phyloP scores from a whole-genome alignment of 768 basidiomycete genomes.

The Tricholoma matsutake region DNA sequence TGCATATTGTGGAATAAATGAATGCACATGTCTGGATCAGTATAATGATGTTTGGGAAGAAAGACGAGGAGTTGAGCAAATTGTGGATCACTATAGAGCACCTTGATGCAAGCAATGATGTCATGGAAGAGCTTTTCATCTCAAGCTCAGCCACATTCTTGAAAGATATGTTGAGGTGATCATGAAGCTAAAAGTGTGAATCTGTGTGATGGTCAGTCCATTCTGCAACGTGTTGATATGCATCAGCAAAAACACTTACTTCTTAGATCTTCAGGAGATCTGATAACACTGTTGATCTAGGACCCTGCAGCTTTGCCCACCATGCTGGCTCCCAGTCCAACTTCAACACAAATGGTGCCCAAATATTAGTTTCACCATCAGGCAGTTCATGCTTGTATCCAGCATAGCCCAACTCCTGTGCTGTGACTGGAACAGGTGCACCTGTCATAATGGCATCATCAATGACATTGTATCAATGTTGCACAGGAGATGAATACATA shows the following conservation, averaged over 20 bases:
- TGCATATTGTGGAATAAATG: slow-evolving; percentile 41
- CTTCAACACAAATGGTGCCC: slow-evolving; percentile 31
- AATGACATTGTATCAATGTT: neutral
- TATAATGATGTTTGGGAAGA: slow-evolving; percentile 36
- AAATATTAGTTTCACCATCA: slow-evolving; percentile 8
- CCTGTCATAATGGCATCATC: too few relatives aligned
- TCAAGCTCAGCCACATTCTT: slow-evolving; percentile 23
- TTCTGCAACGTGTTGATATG: neutral
- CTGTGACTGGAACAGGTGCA: neutral
- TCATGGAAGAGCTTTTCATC: slow-evolving; percentile 25
- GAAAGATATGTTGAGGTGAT: slow-evolving; percentile 22
- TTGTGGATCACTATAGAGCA: slow-evolving; percentile 32
- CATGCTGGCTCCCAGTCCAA: slow-evolving; percentile 36
- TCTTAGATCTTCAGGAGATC: slow-evolving; percentile 29
- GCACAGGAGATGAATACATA: neutral
- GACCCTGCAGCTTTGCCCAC: slow-evolving; percentile 35
- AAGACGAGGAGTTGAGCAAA: slow-evolving; percentile 28
- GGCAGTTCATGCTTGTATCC: neutral
- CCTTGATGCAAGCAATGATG: slow-evolving; percentile 33
- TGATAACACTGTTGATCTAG: slow-evolving; percentile 22
- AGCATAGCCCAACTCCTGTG: neutral
- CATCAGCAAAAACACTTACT: slow-evolving; percentile 19
- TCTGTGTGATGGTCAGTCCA: neutral
- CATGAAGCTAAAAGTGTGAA: slow-evolving; percentile 20
- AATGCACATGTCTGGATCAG: slow-evolving; percentile 21